Base-by-base conservation (phyloP, 106 monocot genomes). In the Narthecium ossifragum region DNA sequence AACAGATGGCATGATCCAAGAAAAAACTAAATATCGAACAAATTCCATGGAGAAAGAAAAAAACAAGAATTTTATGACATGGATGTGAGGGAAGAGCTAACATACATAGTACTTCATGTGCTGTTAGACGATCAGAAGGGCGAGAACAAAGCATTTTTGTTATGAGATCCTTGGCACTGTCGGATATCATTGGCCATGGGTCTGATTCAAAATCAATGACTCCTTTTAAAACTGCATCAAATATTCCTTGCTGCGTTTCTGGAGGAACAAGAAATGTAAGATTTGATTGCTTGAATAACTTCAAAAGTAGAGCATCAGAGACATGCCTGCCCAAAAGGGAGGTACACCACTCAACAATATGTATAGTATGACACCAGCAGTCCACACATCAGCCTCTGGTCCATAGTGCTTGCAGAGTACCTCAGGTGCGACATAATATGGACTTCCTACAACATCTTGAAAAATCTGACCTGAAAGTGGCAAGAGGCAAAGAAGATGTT, bases 201-300 rank as follows among this genome's bases (percentile, higher is more conserved):
- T 84, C 79, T 14, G 79, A 75, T 21, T 75, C 75, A 68, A 84
- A 84, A 75, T 84, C 84, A 55, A 84, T 84, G 6, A 56, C 68
- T 39, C 84, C 84, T 60, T 83, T 83, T 53, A 83, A 27, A 66
- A 83, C 78, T 18, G 78, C 83, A 71, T 83, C 83, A 64, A 83
- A 84, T 79, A 84, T 84, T 45, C 84, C 84, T 72, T 84, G 84
- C 33, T 84, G 84, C 60, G 84, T 84, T 68, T 84, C 84, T 84
- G 68, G 13, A 53, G 49, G 70, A 34, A n/a, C 10, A 64, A 23
- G 37, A 67, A 22, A 39, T 22, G 9, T 49, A 22, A 49, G 24
- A 20, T 24, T 6, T 8, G 26, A 2, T 29, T 26, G 63, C 51
- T 52, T 13, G 21, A 28, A 11, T 17, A 2, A 12, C 15, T 51